Evolutionary conservation across 495 filamentous ascomycete species (phyloP).

Genomic region (Hypoxylon fuscum): DNA sequence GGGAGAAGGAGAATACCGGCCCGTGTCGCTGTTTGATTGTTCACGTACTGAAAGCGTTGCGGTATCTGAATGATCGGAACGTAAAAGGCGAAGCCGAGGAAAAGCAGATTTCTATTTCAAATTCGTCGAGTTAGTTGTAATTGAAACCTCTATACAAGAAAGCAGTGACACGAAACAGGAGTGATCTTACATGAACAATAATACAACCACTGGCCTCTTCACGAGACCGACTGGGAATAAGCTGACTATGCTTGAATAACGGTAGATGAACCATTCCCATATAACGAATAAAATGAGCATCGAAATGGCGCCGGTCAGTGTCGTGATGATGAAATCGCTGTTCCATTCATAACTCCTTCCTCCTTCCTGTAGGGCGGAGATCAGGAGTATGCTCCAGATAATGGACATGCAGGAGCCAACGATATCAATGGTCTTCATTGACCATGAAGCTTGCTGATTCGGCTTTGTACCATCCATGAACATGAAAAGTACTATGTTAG

Average conservation of each 20-base stretch:
- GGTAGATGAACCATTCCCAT: conserved; percentile 23
- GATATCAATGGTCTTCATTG: conserved; percentile 9
- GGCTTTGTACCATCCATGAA: conserved; percentile 1
- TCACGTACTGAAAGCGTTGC: conserved; percentile 25
- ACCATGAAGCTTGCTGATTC: conserved; percentile 2
- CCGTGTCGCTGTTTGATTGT: conserved; percentile 18
- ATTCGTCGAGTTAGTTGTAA: not conserved
- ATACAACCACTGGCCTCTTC: conserved; percentile 19
- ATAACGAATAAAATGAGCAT: conserved; percentile 16
- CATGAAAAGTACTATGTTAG: not conserved
- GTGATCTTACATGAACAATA: conserved; percentile 20
- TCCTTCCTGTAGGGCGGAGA: conserved; percentile 7
- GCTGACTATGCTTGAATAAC: conserved; percentile 9
- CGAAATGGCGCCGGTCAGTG: conserved; percentile 9
- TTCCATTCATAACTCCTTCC: conserved; percentile 4
- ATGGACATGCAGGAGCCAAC: conserved; percentile 2
- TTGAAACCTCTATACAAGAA: not conserved
- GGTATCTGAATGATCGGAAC: conserved; percentile 24
- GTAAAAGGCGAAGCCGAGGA: conserved; percentile 25
- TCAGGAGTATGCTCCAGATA: conserved; percentile 4
- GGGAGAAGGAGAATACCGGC: conserved; percentile 25
- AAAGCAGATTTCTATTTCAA: conserved; percentile 7
- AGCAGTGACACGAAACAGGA: not conserved
- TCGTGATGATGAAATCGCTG: conserved; percentile 18
- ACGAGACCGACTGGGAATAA: conserved; percentile 23